Evolutionary conservation across 192 early-diverging fungal genomes (phyloP), one percentile per base, ranked within the genome.

Genomic region (Phycomyces blakesleeanus): DNA sequence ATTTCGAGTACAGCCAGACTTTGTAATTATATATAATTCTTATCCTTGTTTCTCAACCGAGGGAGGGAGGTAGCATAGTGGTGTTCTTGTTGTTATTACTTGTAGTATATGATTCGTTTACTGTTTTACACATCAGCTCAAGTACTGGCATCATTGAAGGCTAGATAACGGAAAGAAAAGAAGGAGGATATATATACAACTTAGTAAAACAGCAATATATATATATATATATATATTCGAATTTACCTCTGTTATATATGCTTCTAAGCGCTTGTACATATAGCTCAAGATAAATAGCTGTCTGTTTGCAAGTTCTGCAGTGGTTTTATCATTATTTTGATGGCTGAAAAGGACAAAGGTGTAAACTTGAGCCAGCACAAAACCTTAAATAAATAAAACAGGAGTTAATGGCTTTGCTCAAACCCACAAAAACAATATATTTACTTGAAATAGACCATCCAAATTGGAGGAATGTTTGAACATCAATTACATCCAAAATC

Each of bases 371-470:
- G 44, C 44, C 18, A 47, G 11, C 18, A 3, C 3, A 12, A 47
- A 47, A 47, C 44, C 44, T n/a, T 47, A 47, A 11, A 47, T n/a
- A 47, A 11, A 47, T 14, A 6, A n/a, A n/a, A n/a, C n/a, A n/a
- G n/a, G 15, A 47, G 44, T 47, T 11, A n/a, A 47, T 47, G 18
- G 44, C 2, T 2, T n/a, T 47, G 44, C 3, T n/a, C 12, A 3
- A 11, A 3, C 11, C 11, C 15, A n/a, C 11, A 3, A 12, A n/a
- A 3, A 47, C 40, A 41, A 10, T 41, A 39, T n/a, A 56, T 38
- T 59, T 59, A 59, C 57, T 59, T 25, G 57, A 41, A 2, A 59
- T 37, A n/a, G 57, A 18, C 57, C 57, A 59, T 59, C 57, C 57
- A 59, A 20, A 59, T 22, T 47, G 18, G 15, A 47, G 2, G 11